phyloP scores from a whole-genome alignment of 169 alveolate species.

The Eimeria necatrix region DNA sequence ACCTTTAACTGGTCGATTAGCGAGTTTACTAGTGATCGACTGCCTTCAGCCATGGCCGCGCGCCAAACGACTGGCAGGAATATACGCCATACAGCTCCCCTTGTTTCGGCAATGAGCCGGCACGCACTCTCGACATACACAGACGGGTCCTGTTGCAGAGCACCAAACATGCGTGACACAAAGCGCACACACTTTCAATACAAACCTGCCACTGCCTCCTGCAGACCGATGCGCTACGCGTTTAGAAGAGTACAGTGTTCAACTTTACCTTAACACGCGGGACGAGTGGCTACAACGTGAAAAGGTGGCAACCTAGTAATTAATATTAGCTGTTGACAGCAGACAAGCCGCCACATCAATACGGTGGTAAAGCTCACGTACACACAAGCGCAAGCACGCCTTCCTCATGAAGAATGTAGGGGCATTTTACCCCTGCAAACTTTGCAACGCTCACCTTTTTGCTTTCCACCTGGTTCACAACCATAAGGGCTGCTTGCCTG shows the following conservation, averaged over 20 bases:
- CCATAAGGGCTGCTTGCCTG: slow-evolving; percentile 74
- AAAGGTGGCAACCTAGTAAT: too few species aligned
- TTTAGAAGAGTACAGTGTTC: too few species aligned
- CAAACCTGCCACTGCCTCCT: background rate
- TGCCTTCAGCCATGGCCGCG: slow-evolving; percentile 79
- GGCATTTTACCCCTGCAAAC: too few species aligned
- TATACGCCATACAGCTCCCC: slow-evolving; percentile 76
- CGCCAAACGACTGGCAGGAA: slow-evolving; percentile 78
- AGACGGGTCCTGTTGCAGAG: slow-evolving; percentile 63
- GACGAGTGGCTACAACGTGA: too few species aligned
- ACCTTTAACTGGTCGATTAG: slow-evolving; percentile 63
- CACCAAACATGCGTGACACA: background rate
- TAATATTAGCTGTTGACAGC: too few species aligned
- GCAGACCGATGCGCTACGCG: background rate
- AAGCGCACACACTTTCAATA: background rate
- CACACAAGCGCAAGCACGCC: too few species aligned
- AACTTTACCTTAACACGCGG: too few species aligned
- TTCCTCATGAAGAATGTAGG: too few species aligned
- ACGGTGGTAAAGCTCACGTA: too few species aligned
- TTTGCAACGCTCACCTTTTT: slow-evolving; percentile 39
- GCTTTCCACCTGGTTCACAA: slow-evolving; percentile 70
- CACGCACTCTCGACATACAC: slow-evolving; percentile 76
- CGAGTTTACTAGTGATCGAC: slow-evolving; percentile 74
- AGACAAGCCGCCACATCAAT: too few species aligned
- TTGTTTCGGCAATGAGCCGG: slow-evolving; percentile 67